These are phyloP conservation scores for Wickerhamia fluorescens DNA, from an alignment of 805 yeast genomes.

Conservation along the genomic window DNA sequence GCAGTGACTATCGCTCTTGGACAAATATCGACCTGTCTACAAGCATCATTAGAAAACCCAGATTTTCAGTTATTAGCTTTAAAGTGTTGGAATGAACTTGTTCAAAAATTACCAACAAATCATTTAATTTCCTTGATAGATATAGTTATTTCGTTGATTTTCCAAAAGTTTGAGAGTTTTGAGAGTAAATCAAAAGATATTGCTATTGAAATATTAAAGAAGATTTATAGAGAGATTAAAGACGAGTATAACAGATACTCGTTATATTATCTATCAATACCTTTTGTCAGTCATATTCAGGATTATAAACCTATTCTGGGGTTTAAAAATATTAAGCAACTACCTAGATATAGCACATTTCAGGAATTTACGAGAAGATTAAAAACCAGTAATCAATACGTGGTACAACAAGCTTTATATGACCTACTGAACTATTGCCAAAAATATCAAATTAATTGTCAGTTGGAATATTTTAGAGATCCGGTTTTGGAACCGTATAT, in stretches of 20 bases:
- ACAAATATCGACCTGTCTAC: conserved; percentile 80
- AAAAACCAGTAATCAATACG: conserved; percentile 57
- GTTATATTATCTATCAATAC: conserved; percentile 47
- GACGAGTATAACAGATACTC: conserved; percentile 36
- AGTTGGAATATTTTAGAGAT: conserved; percentile 35
- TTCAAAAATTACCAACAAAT: conserved; percentile 46
- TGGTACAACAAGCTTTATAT: conserved; percentile 62
- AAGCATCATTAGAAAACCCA: conserved; percentile 61
- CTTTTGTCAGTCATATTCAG: conserved; percentile 24
- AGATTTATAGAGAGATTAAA: conserved; percentile 23
- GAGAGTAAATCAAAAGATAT: conserved; percentile 39
- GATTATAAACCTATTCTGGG: conserved; percentile 11
- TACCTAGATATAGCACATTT: conserved; percentile 28
- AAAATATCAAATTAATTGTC: conserved; percentile 45
- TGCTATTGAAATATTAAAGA: conserved; percentile 47
- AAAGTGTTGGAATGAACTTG: conserved; percentile 59
- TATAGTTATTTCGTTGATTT: conserved; percentile 62
- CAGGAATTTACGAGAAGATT: conserved; percentile 51
- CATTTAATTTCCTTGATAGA: conserved; percentile 65
- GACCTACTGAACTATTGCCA: conserved; percentile 52
- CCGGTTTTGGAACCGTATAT: conserved; percentile 16
- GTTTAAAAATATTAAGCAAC: conserved; percentile 14
- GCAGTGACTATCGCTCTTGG: conserved; percentile 57
- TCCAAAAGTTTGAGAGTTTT: conserved; percentile 59
- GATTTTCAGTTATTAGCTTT: conserved; percentile 58